phyloP scores from a whole-genome alignment of 352 stramenopile species.

The Albugo candida region DNA sequence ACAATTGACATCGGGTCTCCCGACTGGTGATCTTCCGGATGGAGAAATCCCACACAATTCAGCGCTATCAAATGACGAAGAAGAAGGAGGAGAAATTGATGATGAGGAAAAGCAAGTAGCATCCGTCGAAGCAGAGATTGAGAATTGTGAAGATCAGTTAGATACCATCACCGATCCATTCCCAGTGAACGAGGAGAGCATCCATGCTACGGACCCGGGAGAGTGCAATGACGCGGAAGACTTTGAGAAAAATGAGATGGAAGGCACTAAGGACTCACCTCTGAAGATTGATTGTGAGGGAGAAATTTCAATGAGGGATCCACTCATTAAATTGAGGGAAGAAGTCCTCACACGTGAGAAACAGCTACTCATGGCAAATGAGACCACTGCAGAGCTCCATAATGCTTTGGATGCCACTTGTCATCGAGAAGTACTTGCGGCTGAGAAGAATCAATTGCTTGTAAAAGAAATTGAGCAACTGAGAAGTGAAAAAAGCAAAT shows the following conservation, averaged over 20 bases:
- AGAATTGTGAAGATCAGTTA: not conserved
- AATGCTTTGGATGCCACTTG: slow-evolving; percentile 59
- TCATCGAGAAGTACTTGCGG: slow-evolving; percentile 32
- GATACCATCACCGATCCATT: not conserved
- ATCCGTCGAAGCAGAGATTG: not conserved
- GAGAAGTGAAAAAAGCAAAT: slow-evolving; percentile 35
- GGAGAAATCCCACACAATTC: too few relatives aligned
- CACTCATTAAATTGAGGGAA: slow-evolving; percentile 4
- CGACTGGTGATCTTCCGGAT: too few relatives aligned
- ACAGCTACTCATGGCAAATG: slow-evolving; percentile 40
- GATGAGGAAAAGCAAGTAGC: not conserved
- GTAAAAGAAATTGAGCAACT: slow-evolving; percentile 33
- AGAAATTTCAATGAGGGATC: not conserved
- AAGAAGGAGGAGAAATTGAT: slow-evolving; percentile 1
- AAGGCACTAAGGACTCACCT: not conserved
- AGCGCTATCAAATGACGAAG: not conserved
- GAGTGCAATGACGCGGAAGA: not conserved
- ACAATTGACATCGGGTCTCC: too few relatives aligned
- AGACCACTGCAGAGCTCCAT: slow-evolving; percentile 46
- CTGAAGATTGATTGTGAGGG: not conserved
- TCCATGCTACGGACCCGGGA: not conserved
- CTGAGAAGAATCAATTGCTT: slow-evolving; percentile 35
- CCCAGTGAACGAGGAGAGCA: slow-evolving; percentile 6
- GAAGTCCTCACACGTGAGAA: slow-evolving; percentile 18
- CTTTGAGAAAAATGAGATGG: not conserved